These are phyloP conservation scores for Xerocomus cyaneibrunnescens DNA, from an alignment of 1,284 basidiomycete genomes.

Conservation along the genomic window DNA sequence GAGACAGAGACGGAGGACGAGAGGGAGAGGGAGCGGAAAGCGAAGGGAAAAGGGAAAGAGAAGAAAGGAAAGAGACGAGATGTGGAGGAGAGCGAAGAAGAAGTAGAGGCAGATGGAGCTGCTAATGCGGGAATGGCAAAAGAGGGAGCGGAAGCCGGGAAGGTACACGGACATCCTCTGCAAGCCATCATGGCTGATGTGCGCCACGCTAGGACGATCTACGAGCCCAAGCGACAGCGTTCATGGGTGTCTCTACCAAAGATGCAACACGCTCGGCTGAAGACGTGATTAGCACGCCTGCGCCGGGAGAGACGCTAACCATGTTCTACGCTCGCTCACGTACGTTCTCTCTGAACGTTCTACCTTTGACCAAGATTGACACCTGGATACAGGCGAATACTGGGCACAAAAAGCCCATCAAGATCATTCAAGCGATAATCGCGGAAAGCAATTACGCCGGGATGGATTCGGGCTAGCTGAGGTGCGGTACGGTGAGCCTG, in stretches of 20 bases:
- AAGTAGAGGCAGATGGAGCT: neutral
- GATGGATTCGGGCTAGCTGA: constrained; percentile 78
- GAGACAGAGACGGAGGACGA: constrained; percentile 14
- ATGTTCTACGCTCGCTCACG: constrained; percentile 83
- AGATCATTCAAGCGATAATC: constrained; percentile 50
- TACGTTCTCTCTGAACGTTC: constrained; percentile 34
- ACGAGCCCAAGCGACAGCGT: constrained; percentile 61
- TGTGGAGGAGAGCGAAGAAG: constrained; percentile 10
- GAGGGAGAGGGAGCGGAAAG: constrained; percentile 8
- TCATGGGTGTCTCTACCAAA: constrained; percentile 70
- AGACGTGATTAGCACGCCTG: constrained; percentile 78
- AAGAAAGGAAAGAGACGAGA: constrained; percentile 7
- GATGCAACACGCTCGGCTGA: constrained; percentile 65
- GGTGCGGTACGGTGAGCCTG: constrained; percentile 57
- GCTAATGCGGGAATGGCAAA: neutral
- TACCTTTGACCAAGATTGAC: neutral
- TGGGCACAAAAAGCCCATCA: constrained; percentile 78
- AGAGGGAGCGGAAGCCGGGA: too few relatives aligned
- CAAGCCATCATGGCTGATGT: neutral
- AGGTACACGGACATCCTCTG: constrained; percentile 1
- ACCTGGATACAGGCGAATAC: constrained; percentile 55
- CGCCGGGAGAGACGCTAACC: constrained; percentile 86
- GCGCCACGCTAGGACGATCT: constrained; percentile 42
- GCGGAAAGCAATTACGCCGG: constrained; percentile 79
- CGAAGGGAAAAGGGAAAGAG: constrained; percentile 10